A percentile compares a stretch with the other conserved stretches of the same genome.
These are phyloP conservation scores for Lactifluus hygrophoroides DNA, from an alignment of 768 basidiomycete species.

Conservation along the genomic window DNA sequence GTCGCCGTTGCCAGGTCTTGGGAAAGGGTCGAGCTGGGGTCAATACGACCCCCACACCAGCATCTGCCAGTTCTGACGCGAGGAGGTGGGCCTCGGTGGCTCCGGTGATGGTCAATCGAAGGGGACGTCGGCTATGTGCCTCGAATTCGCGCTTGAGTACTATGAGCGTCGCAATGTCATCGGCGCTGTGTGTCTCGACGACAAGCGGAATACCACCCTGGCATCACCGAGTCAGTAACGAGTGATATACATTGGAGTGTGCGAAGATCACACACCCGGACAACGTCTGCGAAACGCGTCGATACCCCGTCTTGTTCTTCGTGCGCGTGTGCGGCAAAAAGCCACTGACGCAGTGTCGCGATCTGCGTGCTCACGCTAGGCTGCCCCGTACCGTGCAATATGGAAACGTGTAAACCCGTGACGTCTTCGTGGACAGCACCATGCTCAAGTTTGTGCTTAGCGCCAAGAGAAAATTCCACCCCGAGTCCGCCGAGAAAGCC, in stretches of 20 bases:
- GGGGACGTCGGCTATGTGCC: conserved; percentile 30
- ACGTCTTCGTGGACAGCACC: conserved; percentile 37
- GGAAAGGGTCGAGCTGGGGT: conserved; percentile 31
- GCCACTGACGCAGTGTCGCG: conserved; percentile 53
- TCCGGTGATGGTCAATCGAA: conserved; percentile 54
- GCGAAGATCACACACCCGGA: conserved; percentile 21
- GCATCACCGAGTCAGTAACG: neutral
- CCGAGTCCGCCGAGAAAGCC: conserved; percentile 54
- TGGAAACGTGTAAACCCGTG: conserved; percentile 37
- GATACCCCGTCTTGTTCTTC: conserved; percentile 24
- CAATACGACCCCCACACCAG: conserved; percentile 31
- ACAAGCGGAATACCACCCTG: conserved; percentile 71
- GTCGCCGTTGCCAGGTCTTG: conserved; percentile 29
- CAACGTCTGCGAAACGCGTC: conserved; percentile 30
- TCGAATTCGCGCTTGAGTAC: conserved; percentile 60
- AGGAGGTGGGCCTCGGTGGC: conserved; percentile 61
- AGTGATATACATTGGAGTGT: neutral
- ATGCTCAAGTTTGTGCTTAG: conserved; percentile 31
- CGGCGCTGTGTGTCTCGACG: conserved; percentile 65
- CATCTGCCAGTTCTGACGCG: conserved; percentile 48
- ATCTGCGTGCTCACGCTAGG: conserved; percentile 72
- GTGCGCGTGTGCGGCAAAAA: conserved; percentile 35
- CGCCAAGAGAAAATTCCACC: conserved; percentile 36
- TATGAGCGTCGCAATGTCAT: conserved; percentile 73
- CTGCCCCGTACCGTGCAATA: conserved; percentile 27